Evolutionary conservation across 2,329 filamentous ascomycete species (phyloP).

Genomic region (Colletotrichum spaethianum): DNA sequence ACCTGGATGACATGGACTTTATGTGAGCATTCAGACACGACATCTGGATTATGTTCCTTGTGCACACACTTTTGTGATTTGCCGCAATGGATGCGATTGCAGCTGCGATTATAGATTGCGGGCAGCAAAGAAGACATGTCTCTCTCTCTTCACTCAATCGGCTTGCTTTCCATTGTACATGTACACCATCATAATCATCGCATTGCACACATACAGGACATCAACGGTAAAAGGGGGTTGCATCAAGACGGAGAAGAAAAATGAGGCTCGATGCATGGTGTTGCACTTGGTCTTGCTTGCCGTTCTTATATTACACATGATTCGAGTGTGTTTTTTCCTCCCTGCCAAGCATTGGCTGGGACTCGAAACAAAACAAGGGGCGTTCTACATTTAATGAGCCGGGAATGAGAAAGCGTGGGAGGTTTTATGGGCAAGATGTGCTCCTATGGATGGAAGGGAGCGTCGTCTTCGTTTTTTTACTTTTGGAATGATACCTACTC

Average conservation of each 20-base stretch:
- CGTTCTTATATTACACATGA: slow-evolving; percentile 7
- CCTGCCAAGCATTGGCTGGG: background rate
- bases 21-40: slow-evolving; percentile 5
- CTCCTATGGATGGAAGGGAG: background rate
- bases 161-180: slow-evolving; percentile 20
- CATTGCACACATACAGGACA: slow-evolving; percentile 28
- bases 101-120: slow-evolving; percentile 17
- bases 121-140: background rate
- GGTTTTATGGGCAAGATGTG: slow-evolving; percentile 22
- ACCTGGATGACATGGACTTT: slow-evolving; percentile 50
- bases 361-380: slow-evolving; percentile 22
- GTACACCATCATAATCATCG: slow-evolving; percentile 29
- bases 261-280: slow-evolving; percentile 11
- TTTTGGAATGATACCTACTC: slow-evolving; percentile 41
- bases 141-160: background rate
- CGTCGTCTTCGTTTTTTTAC: slow-evolving; percentile 10
- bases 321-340: background rate
- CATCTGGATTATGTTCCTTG: background rate
- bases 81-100: background rate
- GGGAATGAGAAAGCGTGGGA: slow-evolving; percentile 24
- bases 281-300: slow-evolving; percentile 2
- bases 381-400: slow-evolving; percentile 17
- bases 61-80: background rate
- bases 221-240: slow-evolving; percentile 14
- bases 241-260: slow-evolving; percentile 23